phyloP scores from a whole-genome alignment of 495 filamentous ascomycete genomes.

The Sabuloglossum arenarium region DNA sequence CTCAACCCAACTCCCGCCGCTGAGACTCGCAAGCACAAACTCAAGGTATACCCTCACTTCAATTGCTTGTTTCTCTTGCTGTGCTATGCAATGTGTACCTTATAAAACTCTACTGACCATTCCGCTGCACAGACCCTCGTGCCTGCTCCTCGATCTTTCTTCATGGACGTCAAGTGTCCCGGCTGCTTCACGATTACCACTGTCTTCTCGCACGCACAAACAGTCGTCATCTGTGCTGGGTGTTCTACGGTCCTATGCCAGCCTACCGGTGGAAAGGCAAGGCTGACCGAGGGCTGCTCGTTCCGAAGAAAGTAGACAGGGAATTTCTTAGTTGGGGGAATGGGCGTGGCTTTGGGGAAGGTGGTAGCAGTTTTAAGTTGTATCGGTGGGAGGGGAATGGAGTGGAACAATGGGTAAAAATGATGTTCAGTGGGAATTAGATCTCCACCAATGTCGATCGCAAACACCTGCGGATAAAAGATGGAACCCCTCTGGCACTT shows the following conservation, averaged over 20 bases:
- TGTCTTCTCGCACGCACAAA: conserved; percentile 99
- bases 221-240: conserved; percentile 96
- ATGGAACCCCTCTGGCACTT: conserved; percentile 34
- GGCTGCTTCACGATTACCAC: conserved; percentile 99
- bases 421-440: not conserved
- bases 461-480: conserved; percentile 42
- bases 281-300: conserved; percentile 95
- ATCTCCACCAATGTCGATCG: not conserved
- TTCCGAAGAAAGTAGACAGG: conserved; percentile 90
- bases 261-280: conserved; percentile 92
- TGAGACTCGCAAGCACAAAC: conserved; percentile 98
- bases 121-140: conserved; percentile 52
- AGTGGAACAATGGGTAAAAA: not conserved
- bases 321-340: not conserved
- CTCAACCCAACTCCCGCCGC: conserved; percentile 90
- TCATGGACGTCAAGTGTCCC: conserved; percentile 99
- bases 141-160: conserved; percentile 90
- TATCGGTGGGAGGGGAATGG: not conserved
- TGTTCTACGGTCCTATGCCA: conserved; percentile 97
- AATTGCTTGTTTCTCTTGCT: not conserved
- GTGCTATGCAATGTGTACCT: not conserved
- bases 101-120: not conserved
- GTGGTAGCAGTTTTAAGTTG: not conserved
- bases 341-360: not conserved
- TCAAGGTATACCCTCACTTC: conserved; percentile 58